Base-by-base conservation (phyloP, 768 basidiomycete genomes). In the Coprinellus aureogranulatus region DNA sequence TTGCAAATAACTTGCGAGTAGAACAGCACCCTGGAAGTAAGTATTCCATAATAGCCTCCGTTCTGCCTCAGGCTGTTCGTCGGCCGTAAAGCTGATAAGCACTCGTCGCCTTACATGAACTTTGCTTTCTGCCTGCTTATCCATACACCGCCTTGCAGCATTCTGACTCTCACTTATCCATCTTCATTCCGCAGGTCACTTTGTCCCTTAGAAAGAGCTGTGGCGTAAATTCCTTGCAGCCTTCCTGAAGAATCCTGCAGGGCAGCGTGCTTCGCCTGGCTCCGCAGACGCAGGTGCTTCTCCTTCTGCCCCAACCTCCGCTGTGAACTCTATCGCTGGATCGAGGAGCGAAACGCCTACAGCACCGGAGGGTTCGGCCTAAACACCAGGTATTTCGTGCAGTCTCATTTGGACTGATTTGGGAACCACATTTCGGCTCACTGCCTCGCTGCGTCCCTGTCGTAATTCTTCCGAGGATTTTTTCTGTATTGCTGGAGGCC, bases 11-110 rank as follows among this genome's bases (percentile, higher is more conserved):
- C 41, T 75, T 77, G 34, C 78, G 91, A 3, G 77, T 92, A 8
- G 90, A 89, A 64, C 78, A 77, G 60, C 91, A 93, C 56, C 81
- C 82, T 22, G 91, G 91, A 59, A 90, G 90, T 90, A 48, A 39
- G 83, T 53, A 14, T 34, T 34, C n/a, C n/a, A n/a, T n/a, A n/a
- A n/a, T n/a, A n/a, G n/a, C n/a, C n/a, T n/a, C n/a, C n/a, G n/a
- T n/a, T n/a, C n/a, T n/a, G n/a, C n/a, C n/a, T n/a, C n/a, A n/a
- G n/a, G n/a, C n/a, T n/a, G n/a, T n/a, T n/a, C n/a, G n/a, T n/a
- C n/a, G n/a, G n/a, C n/a, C n/a, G n/a, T n/a, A n/a, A n/a, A n/a
- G n/a, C n/a, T n/a, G n/a, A n/a, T n/a, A n/a, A n/a, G n/a, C n/a
- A n/a, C n/a, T n/a, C n/a, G n/a, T n/a, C n/a, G n/a, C n/a, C n/a